Evolutionary conservation across 306 rosid genomes (phyloP).

Genomic region (Begonia peltatifolia): DNA sequence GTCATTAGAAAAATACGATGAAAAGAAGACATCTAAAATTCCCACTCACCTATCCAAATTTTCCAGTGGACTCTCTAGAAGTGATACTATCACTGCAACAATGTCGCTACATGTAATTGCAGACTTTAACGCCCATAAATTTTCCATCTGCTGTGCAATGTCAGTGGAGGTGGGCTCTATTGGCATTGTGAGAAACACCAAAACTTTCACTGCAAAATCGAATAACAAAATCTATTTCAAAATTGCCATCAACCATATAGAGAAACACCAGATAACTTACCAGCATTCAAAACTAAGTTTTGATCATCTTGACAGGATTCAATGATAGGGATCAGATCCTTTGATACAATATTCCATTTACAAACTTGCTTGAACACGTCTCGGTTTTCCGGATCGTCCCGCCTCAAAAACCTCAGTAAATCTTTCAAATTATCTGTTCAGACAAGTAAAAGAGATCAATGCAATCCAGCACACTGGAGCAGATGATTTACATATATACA

Average conservation of each 20-base stretch:
- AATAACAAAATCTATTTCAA: constrained; percentile 1
- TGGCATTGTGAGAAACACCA: constrained; percentile 94
- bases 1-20: background rate
- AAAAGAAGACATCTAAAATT: constrained; percentile 6
- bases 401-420: constrained; percentile 79
- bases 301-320: constrained; percentile 55
- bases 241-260: background rate
- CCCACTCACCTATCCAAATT: constrained; percentile 61
- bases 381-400: constrained; percentile 75
- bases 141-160: constrained; percentile 63
- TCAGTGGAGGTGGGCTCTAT: constrained; percentile 62
- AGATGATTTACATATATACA: too few species aligned
- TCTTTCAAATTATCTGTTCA: constrained; percentile 71
- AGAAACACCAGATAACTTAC: constrained; percentile 14
- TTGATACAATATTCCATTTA: constrained; percentile 62
- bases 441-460: background rate
- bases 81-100: constrained; percentile 42
- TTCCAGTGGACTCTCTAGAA: constrained; percentile 72
- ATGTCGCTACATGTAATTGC: constrained; percentile 52
- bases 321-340: constrained; percentile 67
- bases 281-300: constrained; percentile 62
- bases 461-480: too few species aligned
- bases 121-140: constrained; percentile 71
- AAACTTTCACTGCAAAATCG: constrained; percentile 51
- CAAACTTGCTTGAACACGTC: constrained; percentile 86